Evolutionary conservation across 371 early-diverging fungal genomes (phyloP), one percentile per base, ranked within the genome.

Genomic region (Encephalitozoon cuniculi): DNA sequence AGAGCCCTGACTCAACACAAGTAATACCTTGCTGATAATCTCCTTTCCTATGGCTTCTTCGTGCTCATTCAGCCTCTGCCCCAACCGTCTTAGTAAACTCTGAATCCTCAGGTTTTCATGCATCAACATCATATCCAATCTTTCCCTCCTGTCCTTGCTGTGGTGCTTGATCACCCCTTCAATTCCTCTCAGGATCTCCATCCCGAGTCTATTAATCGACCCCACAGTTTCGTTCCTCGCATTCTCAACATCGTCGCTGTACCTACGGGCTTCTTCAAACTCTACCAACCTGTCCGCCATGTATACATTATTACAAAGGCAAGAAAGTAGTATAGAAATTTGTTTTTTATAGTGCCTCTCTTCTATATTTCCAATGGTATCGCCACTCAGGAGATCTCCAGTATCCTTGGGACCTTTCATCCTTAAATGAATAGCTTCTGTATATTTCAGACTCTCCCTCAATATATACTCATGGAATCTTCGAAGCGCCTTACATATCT

Each of bases 1-100:
- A 21, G 11, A 25, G 15, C 79, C 79, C 51, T 72, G 51, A 23
- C 44, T 64, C 34, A 79, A n/a, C n/a, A 68, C 44, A 64, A 49
- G 49, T 28, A 21, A 25, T 4, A 64, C 43, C 39, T 11, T 53
- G 9, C 23, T 44, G 7, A 41, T 26, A 5, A 26, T 28, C 41
- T 59, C 43, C n/a, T 68, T 18, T 11, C 15, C 23, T 40, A 40
- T 41, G 7, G 26, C 7, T 8, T 70, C 55, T 5, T 18, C 21
- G 25, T 26, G 8, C 1, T 70, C 15, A 43, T 30, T 72, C 21
- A 30, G 3, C 59, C n/a, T 28, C 12, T 25, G 52, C 25, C 15
- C 34, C 37, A 37, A 15, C 34, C 9, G 21, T 34, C 37, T 18
- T 15, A 59, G 12, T 21, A 59, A 8, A 21, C 21, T 30, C 12